Percentiles rank a stretch among this genome's conserved stretches.
Conservation (phyloP, 2,329 filamentous ascomycete genomes). For the Xylaria multiplex region DNA sequence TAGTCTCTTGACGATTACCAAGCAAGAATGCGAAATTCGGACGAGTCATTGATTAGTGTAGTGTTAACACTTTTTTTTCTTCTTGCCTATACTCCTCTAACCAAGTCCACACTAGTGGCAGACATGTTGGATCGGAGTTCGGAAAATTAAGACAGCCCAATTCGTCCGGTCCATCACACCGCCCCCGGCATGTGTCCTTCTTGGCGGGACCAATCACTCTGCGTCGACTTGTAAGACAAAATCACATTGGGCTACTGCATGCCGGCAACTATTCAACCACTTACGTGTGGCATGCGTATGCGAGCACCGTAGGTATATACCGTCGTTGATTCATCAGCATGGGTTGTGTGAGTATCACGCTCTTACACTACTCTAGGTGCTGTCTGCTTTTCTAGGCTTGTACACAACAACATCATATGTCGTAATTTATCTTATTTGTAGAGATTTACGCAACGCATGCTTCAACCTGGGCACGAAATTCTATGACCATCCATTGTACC, state of each 20-base stretch:
- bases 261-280: not conserved
- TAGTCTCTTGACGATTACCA: slow-evolving; percentile 16
- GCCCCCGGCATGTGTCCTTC: not conserved
- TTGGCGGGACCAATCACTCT: not conserved
- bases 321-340: slow-evolving; percentile 21
- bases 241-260: not conserved
- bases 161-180: slow-evolving; percentile 8
- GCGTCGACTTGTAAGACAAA: not conserved
- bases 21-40: slow-evolving; percentile 18
- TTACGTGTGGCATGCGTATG: slow-evolving; percentile 17
- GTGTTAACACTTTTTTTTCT: not conserved
- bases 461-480: too few species aligned
- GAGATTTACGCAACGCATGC: too few species aligned
- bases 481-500: too few species aligned
- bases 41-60: slow-evolving; percentile 4
- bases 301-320: not conserved
- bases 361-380: too few species aligned
- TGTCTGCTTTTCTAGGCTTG: too few species aligned
- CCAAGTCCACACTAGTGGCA: too few species aligned
- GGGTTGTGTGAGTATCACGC: slow-evolving; percentile 1
- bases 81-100: not conserved
- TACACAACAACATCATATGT: too few species aligned
- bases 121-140: not conserved
- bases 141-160: not conserved
- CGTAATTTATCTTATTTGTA: too few species aligned